A percentile compares a stretch with the other conserved stretches of the same genome.
phyloP scores from a whole-genome alignment of 768 basidiomycete species.

The Tubosaeta sp. region DNA sequence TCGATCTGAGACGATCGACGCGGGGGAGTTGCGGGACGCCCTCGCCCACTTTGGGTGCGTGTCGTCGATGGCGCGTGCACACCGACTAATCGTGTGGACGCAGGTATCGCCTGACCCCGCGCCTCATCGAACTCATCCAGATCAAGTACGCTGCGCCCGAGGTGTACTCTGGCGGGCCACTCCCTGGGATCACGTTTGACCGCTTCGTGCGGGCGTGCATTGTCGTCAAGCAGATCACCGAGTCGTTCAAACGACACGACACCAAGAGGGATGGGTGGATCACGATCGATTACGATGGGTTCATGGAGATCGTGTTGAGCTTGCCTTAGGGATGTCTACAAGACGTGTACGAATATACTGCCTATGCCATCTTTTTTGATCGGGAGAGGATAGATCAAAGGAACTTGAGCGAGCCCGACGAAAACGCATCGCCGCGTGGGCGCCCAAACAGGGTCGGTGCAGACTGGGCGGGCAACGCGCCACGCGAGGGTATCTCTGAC shows the following conservation, averaged over 20 bases:
- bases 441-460: slow-evolving; percentile 26
- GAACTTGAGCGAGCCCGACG: slow-evolving; percentile 20
- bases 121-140: slow-evolving; percentile 60
- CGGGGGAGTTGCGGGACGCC: slow-evolving; percentile 60
- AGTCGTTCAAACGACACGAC: slow-evolving; percentile 65
- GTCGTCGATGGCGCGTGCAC: not conserved
- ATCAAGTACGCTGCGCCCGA: slow-evolving; percentile 64
- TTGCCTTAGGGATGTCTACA: slow-evolving; percentile 31
- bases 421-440: slow-evolving; percentile 31
- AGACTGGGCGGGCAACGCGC: slow-evolving; percentile 19
- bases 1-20: slow-evolving; percentile 75
- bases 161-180: slow-evolving; percentile 29
- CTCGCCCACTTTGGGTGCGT: slow-evolving; percentile 66
- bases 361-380: not conserved
- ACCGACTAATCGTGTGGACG: not conserved
- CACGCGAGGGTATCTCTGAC: slow-evolving; percentile 28
- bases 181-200: slow-evolving; percentile 75
- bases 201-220: slow-evolving; percentile 87
- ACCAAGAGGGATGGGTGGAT: slow-evolving; percentile 54
- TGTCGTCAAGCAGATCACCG: slow-evolving; percentile 71
- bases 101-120: slow-evolving; percentile 66
- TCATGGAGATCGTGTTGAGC: slow-evolving; percentile 47
- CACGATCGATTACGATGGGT: slow-evolving; percentile 52
- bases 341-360: slow-evolving; percentile 11
- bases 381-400: slow-evolving; percentile 9